Conservation (phyloP, 2,329 filamentous ascomycete species). For the Diaporthe destruens region DNA sequence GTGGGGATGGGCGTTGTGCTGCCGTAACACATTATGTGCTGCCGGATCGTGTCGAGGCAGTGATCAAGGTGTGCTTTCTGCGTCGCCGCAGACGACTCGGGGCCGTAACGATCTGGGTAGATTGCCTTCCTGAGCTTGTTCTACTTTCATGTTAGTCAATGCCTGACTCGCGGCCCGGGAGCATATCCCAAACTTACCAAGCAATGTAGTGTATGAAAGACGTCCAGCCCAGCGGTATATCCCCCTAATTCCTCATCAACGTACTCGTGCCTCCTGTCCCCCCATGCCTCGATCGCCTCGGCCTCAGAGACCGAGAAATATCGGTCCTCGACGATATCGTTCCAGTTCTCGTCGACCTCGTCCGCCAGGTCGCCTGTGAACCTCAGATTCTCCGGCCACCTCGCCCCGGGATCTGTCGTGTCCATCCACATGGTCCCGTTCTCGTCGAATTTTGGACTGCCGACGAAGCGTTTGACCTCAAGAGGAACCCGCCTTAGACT, state of each 20-base stretch:
- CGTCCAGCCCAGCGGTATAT: slow-evolving; percentile 42
- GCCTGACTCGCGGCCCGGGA: no score
- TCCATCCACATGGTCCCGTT: slow-evolving; percentile 39
- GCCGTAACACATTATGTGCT: slow-evolving; percentile 45
- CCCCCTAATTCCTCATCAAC: slow-evolving; percentile 39
- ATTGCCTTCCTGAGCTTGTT: slow-evolving; percentile 43
- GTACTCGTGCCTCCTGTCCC: slow-evolving; percentile 33
- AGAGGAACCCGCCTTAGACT: slow-evolving; percentile 34
- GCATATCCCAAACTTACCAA: slow-evolving; percentile 28
- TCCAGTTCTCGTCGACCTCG: slow-evolving; percentile 40
- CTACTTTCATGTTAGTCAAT: slow-evolving; percentile 17
- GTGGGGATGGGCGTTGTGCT: slow-evolving; percentile 44
- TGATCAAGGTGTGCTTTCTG: slow-evolving; percentile 42
- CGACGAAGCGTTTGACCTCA: slow-evolving; percentile 35
- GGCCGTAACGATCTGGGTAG: slow-evolving; percentile 42
- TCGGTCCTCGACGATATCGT: slow-evolving; percentile 38
- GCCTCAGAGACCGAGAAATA: slow-evolving; percentile 40
- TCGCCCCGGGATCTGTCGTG: slow-evolving; percentile 18
- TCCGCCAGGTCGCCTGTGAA: slow-evolving; percentile 33
- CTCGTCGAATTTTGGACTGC: slow-evolving; percentile 39
- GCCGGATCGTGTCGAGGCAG: slow-evolving; percentile 45
- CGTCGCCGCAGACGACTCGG: slow-evolving; percentile 22
- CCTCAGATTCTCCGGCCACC: slow-evolving; percentile 38
- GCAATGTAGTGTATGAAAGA: slow-evolving; percentile 45
- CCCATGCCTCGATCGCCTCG: slow-evolving; percentile 39